Percentiles rank a stretch among this genome's conserved stretches.
Evolutionary conservation across 768 basidiomycete genomes (phyloP).

Genomic region (Lentinula detonsa): DNA sequence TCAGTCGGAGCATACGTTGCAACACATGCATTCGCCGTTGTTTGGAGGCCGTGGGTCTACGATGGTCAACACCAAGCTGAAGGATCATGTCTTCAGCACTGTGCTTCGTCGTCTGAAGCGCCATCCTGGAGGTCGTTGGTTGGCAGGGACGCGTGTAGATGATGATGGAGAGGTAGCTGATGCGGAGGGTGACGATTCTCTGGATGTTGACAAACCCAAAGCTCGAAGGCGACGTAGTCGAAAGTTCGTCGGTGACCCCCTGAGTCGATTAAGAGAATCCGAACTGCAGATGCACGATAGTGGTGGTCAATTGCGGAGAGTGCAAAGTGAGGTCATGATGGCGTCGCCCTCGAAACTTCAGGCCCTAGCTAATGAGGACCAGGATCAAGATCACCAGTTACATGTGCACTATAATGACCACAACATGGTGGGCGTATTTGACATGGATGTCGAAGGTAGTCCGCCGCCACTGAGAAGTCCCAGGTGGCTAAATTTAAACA

Average conservation of each 20-base stretch:
- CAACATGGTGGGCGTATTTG: conserved; percentile 28
- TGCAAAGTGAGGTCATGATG: conserved; percentile 57
- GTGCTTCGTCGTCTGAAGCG: conserved; percentile 72
- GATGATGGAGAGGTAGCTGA: conserved; percentile 51
- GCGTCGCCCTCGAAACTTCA: conserved; percentile 27
- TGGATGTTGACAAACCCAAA: conserved; percentile 17
- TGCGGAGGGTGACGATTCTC: conserved; percentile 28
- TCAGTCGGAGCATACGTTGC: conserved; percentile 35
- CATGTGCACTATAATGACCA: conserved; percentile 27
- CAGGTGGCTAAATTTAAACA: not conserved
- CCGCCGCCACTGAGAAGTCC: not conserved
- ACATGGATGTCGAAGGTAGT: conserved; percentile 28
- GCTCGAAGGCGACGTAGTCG: conserved; percentile 35
- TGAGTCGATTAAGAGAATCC: conserved; percentile 31
- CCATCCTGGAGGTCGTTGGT: conserved; percentile 35
- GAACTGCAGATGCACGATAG: conserved; percentile 26
- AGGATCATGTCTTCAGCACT: conserved; percentile 92
- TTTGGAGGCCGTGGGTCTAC: conserved; percentile 93
- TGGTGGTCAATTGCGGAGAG: conserved; percentile 42
- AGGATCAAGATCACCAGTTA: conserved; percentile 22
- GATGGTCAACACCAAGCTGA: conserved; percentile 87
- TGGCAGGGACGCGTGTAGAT: conserved; percentile 35
- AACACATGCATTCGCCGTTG: conserved; percentile 16
- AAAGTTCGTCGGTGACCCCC: conserved; percentile 8
- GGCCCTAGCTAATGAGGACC: conserved; percentile 24